Evolutionary conservation across 129 eudicot genomes (phyloP).

Genomic region (Saposhnikovia divaricata): DNA sequence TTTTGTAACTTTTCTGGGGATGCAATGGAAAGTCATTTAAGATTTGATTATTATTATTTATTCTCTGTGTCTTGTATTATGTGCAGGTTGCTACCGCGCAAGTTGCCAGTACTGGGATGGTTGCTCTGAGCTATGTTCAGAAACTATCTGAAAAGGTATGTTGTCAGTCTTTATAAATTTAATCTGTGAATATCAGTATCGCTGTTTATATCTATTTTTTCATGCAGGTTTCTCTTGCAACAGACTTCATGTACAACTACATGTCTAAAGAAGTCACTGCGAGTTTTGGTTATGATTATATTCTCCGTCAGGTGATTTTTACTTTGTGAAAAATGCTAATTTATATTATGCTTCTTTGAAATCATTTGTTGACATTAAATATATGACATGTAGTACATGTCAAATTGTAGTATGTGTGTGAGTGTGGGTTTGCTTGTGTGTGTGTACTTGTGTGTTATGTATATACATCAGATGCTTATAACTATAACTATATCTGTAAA

Average conservation of each 20-base stretch:
- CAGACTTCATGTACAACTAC: constrained; percentile 86
- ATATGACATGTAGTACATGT: background rate
- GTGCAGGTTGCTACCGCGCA: constrained; percentile 88
- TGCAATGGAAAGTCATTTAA: background rate
- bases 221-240: constrained; percentile 77
- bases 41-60: background rate
- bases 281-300: constrained; percentile 87
- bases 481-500: background rate
- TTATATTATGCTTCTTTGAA: background rate
- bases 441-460: background rate
- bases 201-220: background rate
- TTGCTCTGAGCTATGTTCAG: constrained; percentile 83
- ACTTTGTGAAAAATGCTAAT: background rate
- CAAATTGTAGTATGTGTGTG: background rate
- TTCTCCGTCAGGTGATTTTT: constrained; percentile 66
- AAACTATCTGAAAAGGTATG: constrained; percentile 82
- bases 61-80: background rate
- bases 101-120: constrained; percentile 91
- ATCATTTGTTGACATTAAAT: background rate
- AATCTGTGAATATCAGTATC: background rate
- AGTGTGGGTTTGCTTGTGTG: background rate
- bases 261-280: constrained; percentile 84
- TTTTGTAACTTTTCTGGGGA: background rate
- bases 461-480: background rate
- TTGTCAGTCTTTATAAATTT: background rate